Conservation (phyloP, 2,329 filamentous ascomycete species). For the Aureobasidium sp. region DNA sequence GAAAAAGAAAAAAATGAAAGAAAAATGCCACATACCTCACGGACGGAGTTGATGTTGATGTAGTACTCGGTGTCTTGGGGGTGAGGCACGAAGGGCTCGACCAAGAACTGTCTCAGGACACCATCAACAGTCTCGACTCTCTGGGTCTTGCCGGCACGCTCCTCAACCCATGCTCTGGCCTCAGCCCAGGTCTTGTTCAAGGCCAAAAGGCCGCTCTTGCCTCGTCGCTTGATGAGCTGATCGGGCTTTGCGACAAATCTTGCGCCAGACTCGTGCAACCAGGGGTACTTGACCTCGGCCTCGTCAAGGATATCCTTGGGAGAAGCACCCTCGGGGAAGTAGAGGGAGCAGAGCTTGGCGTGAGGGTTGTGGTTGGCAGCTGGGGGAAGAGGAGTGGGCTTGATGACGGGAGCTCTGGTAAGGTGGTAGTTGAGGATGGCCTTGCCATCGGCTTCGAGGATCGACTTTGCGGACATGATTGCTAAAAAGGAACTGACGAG, state of each 20-base stretch:
- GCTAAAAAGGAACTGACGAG: background rate
- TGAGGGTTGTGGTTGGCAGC: conserved; percentile 86
- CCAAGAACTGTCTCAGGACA: conserved; percentile 86
- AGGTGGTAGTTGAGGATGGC: conserved; percentile 99
- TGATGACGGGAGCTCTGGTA: conserved; percentile 93
- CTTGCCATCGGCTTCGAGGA: conserved; percentile 99
- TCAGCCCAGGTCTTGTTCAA: conserved; percentile 97
- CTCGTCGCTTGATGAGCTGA: conserved; percentile 98
- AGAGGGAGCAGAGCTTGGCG: conserved; percentile 79
- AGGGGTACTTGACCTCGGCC: conserved; percentile 94
- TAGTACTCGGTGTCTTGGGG: conserved; percentile 96
- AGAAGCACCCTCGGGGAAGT: conserved; percentile 84
- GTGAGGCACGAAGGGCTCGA: conserved; percentile 97
- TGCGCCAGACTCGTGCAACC: conserved; percentile 73
- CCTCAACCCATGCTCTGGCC: conserved; percentile 87
- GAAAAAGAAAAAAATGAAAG: conserved; percentile 17
- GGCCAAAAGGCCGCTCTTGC: conserved; percentile 93
- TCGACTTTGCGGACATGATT: conserved; percentile 90
- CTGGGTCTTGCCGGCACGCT: conserved; percentile 83
- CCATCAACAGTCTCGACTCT: conserved; percentile 89
- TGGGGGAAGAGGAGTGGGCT: conserved; percentile 85
- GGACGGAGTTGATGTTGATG: conserved; percentile 99
- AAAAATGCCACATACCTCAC: conserved; percentile 71
- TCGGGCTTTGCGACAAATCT: conserved; percentile 99
- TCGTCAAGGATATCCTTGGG: conserved; percentile 82